Evolutionary conservation across 139 green algal species (phyloP).

Genomic region (Coccomyxa sp.): DNA sequence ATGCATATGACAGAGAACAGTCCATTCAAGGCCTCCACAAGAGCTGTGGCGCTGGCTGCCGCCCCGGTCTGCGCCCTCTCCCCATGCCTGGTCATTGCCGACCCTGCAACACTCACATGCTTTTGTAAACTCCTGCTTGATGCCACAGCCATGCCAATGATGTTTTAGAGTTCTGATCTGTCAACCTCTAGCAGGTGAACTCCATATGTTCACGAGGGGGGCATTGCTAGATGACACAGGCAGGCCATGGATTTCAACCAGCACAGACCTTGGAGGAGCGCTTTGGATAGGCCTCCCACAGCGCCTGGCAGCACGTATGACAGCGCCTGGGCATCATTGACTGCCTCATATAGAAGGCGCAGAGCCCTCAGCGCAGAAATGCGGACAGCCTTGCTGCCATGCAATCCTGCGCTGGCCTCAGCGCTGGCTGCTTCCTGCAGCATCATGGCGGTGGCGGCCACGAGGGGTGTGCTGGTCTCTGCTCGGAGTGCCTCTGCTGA

Average conservation of each 20-base stretch:
- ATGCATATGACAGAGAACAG: slow-evolving; percentile 23
- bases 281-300: slow-evolving; percentile 43
- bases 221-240: background rate
- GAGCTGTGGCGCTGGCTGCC: slow-evolving; percentile 19
- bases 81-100: slow-evolving; percentile 2
- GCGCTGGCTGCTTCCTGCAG: slow-evolving; percentile 30
- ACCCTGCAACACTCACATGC: background rate
- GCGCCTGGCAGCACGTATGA: slow-evolving; percentile 70
- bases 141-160: background rate
- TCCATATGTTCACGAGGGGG: no score
- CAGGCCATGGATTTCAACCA: background rate
- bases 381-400: slow-evolving; percentile 50
- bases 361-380: slow-evolving; percentile 36
- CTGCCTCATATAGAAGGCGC: slow-evolving; percentile 26
- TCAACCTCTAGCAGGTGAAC: background rate
- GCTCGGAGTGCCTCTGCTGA: no score
- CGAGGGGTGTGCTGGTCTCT: background rate
- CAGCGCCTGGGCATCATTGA: slow-evolving; percentile 29
- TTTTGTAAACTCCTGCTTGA: background rate
- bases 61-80: background rate
- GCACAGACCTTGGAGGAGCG: slow-evolving; percentile 31
- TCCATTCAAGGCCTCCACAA: slow-evolving; percentile 24
- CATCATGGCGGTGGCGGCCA: slow-evolving; percentile 4
- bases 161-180: background rate
- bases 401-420: slow-evolving; percentile 34